Conservation (phyloP, 2,329 filamentous ascomycete species). For the Fusarium poae region DNA sequence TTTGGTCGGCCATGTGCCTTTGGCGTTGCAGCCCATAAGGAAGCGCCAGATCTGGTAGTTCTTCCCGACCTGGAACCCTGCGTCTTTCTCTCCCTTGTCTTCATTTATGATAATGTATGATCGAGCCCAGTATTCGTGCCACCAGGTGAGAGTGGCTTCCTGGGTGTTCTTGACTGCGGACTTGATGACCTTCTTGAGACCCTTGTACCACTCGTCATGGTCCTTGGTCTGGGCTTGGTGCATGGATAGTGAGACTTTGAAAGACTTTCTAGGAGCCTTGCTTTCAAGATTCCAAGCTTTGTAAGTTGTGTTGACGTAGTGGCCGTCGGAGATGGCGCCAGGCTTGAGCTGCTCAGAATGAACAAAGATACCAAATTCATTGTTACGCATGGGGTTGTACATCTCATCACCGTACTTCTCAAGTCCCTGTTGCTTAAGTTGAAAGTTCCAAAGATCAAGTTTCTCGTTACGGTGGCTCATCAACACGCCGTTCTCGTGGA, state of each 20-base stretch:
- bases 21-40: conserved; percentile 20
- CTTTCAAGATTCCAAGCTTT: conserved; percentile 9
- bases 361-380: conserved; percentile 17
- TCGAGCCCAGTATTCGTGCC: conserved; percentile 7
- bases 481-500: conserved; percentile 9
- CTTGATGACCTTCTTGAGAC: conserved; percentile 1
- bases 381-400: conserved; percentile 17
- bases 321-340: not conserved
- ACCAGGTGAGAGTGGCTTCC: conserved; percentile 6
- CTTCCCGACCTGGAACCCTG: conserved; percentile 13
- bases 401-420: conserved; percentile 5
- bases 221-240: conserved; percentile 7
- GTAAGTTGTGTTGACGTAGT: conserved; percentile 19
- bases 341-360: conserved; percentile 16
- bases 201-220: conserved; percentile 15
- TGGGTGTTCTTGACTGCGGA: conserved; percentile 6
- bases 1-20: conserved; percentile 8
- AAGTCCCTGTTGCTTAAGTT: conserved; percentile 2
- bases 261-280: not conserved
- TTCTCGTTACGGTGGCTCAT: conserved; percentile 15
- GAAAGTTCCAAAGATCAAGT: conserved; percentile 9
- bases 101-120: conserved; percentile 22
- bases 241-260: not conserved
- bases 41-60: conserved; percentile 27
- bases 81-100: not conserved